Percentiles rank a stretch among this genome's conserved stretches.
Conservation (phyloP, 352 stramenopile genomes). For the Phytophthora foliorum region DNA sequence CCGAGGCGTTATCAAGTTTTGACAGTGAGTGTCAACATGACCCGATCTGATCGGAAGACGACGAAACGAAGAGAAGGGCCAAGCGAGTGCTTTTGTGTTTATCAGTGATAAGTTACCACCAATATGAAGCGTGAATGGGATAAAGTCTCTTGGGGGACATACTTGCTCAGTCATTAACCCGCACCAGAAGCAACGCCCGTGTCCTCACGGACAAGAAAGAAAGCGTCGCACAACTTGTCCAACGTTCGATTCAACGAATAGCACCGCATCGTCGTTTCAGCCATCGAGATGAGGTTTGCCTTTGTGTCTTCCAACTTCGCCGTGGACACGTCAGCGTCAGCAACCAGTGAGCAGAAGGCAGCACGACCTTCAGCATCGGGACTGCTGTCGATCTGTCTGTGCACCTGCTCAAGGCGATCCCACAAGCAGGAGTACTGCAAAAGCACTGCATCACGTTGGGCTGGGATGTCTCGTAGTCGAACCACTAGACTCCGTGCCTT, state of each 20-base stretch:
- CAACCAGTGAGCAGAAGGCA: background rate
- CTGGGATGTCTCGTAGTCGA: background rate
- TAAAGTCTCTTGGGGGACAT: too few relatives aligned
- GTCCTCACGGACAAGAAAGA: background rate
- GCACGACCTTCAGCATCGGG: background rate
- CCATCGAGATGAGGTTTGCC: background rate
- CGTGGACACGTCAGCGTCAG: background rate
- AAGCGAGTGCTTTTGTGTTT: too few relatives aligned
- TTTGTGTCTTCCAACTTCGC: background rate
- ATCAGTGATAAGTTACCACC: too few relatives aligned
- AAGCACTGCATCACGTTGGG: background rate
- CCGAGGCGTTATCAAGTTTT: too few relatives aligned
- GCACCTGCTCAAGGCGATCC: background rate
- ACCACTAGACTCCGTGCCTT: background rate
- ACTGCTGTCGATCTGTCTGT: background rate
- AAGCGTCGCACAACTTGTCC: conserved; percentile 10
- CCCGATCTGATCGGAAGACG: too few relatives aligned
- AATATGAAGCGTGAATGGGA: too few relatives aligned
- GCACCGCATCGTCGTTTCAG: conserved; percentile 7
- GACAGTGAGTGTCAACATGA: too few relatives aligned
- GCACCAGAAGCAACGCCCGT: too few relatives aligned
- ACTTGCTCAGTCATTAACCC: too few relatives aligned
- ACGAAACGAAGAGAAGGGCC: too few relatives aligned
- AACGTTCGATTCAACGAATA: conserved; percentile 13
- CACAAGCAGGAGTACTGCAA: conserved; percentile 5